Evolutionary conservation across 331 rosid species (phyloP).

Genomic region (Quercus tomentella): DNA sequence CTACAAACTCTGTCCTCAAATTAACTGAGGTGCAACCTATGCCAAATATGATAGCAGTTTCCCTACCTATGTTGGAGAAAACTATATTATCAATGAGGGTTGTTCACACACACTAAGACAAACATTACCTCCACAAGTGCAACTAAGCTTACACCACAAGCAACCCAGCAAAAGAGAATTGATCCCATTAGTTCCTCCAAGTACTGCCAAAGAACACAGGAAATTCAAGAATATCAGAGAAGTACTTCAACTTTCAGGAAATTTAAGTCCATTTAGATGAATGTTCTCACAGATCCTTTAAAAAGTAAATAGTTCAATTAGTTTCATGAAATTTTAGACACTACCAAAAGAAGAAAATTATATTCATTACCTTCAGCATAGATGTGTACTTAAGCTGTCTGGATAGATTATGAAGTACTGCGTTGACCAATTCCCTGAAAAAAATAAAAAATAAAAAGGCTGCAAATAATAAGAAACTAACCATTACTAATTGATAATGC

Average conservation of each 20-base stretch:
- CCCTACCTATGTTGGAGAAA: not conserved
- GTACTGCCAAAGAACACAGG: conserved; percentile 57
- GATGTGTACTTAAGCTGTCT: conserved; percentile 59
- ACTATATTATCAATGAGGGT: not conserved
- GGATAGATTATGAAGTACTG: conserved; percentile 66
- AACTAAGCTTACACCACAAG: conserved; percentile 85
- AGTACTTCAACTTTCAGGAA: not conserved
- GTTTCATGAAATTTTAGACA: not conserved
- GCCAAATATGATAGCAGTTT: not conserved
- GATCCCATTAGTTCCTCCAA: conserved; percentile 82
- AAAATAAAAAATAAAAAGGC: not conserved
- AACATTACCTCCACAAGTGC: conserved; percentile 83
- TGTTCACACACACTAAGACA: conserved; percentile 2
- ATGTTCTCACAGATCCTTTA: not conserved
- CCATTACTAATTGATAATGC: not conserved
- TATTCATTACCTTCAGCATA: conserved; percentile 62
- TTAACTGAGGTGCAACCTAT: not conserved
- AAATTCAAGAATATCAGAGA: not conserved
- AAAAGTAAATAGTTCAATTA: not conserved
- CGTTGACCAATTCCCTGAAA: conserved; percentile 66
- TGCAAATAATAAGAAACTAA: conserved; percentile 13
- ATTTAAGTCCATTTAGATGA: not conserved
- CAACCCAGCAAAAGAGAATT: conserved; percentile 83
- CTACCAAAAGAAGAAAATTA: conserved; percentile 9
- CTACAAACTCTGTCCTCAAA: not conserved